Conservation (phyloP, 352 stramenopile species). For the Sclerospora graminicola region DNA sequence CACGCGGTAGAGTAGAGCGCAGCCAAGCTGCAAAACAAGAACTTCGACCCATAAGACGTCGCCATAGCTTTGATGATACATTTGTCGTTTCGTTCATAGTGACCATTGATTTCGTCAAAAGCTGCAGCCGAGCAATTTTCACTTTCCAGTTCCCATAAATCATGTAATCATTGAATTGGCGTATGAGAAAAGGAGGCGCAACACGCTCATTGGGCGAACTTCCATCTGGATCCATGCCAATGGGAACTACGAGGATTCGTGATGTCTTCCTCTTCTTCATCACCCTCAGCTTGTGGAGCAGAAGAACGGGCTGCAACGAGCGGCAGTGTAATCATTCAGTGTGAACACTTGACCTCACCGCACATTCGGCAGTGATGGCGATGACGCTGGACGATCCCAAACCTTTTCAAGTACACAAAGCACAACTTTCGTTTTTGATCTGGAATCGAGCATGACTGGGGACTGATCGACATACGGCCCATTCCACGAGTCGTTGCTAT, state of each 20-base stretch:
- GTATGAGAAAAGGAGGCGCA: conserved; percentile 36
- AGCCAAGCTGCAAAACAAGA: conserved; percentile 20
- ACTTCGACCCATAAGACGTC: conserved; percentile 13
- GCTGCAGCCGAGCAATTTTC: conserved; percentile 15
- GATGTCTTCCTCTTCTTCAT: conserved; percentile 1
- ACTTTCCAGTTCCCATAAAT: conserved; percentile 34
- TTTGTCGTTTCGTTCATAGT: conserved; percentile 11
- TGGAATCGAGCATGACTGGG: conserved; percentile 44
- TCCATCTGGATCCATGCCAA: conserved; percentile 7
- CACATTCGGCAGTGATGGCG: conserved; percentile 75
- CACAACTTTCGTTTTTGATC: conserved; percentile 48
- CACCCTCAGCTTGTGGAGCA: conserved; percentile 11
- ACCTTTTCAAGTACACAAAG: conserved; percentile 63
- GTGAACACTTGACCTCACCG: conserved; percentile 58
- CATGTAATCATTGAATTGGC: conserved; percentile 30
- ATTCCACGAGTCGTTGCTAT: conserved; percentile 8
- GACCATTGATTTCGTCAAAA: conserved; percentile 15
- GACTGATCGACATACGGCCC: conserved; percentile 19
- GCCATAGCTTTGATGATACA: conserved; percentile 15
- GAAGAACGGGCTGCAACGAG: conserved; percentile 31
- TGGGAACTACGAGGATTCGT: conserved; percentile 4
- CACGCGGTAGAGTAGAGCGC: conserved; percentile 22
- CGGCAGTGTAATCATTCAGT: conserved; percentile 55
- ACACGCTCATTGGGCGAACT: conserved; percentile 11
- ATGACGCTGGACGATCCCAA: conserved; percentile 43